phyloP scores from a whole-genome alignment of 352 stramenopile genomes.

The Thraustotheca clavata region DNA sequence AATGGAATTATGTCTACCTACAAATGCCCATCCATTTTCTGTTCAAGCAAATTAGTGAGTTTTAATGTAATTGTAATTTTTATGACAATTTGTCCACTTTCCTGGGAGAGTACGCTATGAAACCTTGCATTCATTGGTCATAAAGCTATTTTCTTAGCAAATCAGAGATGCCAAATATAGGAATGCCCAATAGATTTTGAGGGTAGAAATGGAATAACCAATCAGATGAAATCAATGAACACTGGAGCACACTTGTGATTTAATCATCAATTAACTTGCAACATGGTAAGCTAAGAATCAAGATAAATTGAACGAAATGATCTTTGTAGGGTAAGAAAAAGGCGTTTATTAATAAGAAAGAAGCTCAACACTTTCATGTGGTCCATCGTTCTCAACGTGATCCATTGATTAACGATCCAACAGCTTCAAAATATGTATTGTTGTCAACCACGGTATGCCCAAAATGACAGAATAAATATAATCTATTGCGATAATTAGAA shows the following conservation, averaged over 20 bases:
- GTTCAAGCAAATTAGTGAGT: too few species aligned
- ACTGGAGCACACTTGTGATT: conserved; percentile 2
- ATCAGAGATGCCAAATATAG: conserved; percentile 4
- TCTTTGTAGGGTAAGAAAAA: conserved; percentile 39
- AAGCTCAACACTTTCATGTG: conserved; percentile 78
- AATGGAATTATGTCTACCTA: too few species aligned
- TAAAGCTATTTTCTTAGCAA: conserved; percentile 1
- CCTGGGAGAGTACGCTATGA: background rate
- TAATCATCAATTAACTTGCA: background rate
- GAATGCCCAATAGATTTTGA: background rate
- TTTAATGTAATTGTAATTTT: too few species aligned
- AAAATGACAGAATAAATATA: too few species aligned
- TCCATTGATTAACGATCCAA: conserved; percentile 64
- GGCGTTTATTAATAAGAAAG: conserved; percentile 83
- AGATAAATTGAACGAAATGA: background rate
- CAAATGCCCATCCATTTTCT: too few species aligned
- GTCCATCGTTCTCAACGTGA: conserved; percentile 80
- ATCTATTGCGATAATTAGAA: too few species aligned
- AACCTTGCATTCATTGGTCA: background rate
- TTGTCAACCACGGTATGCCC: conserved; percentile 44
- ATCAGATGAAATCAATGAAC: background rate
- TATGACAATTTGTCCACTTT: too few species aligned
- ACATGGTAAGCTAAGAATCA: background rate
- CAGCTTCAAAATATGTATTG: conserved; percentile 78
- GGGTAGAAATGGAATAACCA: background rate